Conservation (phyloP, 768 basidiomycete genomes). For the Lentinula lateritia region DNA sequence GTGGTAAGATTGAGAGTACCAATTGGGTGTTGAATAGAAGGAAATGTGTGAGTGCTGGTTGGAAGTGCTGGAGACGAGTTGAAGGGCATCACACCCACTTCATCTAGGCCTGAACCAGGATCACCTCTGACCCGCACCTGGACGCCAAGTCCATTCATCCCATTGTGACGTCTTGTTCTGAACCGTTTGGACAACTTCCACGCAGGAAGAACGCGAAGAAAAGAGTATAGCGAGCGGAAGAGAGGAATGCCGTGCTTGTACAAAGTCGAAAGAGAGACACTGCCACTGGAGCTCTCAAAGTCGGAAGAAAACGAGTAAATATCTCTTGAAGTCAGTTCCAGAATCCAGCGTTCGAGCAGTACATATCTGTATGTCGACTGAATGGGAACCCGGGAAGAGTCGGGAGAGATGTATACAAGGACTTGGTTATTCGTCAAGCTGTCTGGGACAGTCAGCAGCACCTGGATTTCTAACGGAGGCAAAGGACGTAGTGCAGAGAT, state of each 20-base stretch:
- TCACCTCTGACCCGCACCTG: constrained; percentile 36
- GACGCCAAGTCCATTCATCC: constrained; percentile 42
- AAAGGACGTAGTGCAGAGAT: constrained; percentile 32
- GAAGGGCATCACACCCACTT: constrained; percentile 13
- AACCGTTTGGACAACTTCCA: constrained; percentile 70
- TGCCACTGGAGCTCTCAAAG: constrained; percentile 19
- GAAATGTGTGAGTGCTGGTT: constrained; percentile 55
- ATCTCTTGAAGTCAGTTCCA: constrained; percentile 22
- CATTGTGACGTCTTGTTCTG: constrained; percentile 31
- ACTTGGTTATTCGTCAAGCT: constrained; percentile 57
- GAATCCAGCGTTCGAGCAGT: constrained; percentile 67
- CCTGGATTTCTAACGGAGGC: constrained; percentile 60
- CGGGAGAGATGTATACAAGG: constrained; percentile 59
- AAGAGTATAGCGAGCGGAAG: constrained; percentile 70
- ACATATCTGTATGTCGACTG: constrained; percentile 66
- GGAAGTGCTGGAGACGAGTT: constrained; percentile 26
- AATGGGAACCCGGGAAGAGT: constrained; percentile 55
- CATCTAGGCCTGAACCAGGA: constrained; percentile 14
- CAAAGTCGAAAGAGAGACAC: constrained; percentile 66
- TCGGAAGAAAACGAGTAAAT: constrained; percentile 27
- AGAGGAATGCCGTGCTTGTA: constrained; percentile 84
- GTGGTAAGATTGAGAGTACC: constrained; percentile 59
- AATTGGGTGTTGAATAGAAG: constrained; percentile 59
- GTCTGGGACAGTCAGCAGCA: constrained; percentile 67
- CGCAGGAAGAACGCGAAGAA: constrained; percentile 68